A percentile compares a stretch with the other conserved stretches of the same genome.
phyloP scores from a whole-genome alignment of 345 rosid species.

The Geranium brycei region DNA sequence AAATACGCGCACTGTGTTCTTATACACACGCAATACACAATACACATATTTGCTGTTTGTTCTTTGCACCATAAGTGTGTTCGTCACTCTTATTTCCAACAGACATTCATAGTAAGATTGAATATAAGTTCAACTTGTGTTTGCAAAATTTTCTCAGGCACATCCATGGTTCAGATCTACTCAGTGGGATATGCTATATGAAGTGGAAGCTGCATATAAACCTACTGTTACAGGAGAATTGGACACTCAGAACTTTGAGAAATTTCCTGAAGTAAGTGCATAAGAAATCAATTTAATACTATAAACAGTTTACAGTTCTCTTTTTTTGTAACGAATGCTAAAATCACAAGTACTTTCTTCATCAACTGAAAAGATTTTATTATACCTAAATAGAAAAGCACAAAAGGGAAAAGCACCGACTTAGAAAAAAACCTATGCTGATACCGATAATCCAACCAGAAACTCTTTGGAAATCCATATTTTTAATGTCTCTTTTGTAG shows the following conservation, averaged over 20 bases:
- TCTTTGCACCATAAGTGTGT: too few species aligned
- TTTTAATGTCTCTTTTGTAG: neutral
- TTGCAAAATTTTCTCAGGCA: constrained; percentile 30
- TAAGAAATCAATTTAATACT: constrained; percentile 1
- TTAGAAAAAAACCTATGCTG: too few species aligned
- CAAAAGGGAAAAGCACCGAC: too few species aligned
- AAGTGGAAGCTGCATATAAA: constrained; percentile 71
- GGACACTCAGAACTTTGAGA: constrained; percentile 96
- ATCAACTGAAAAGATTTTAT: too few species aligned
- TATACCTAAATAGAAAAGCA: too few species aligned
- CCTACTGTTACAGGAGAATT: constrained; percentile 79
- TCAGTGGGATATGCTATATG: constrained; percentile 80
- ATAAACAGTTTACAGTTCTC: neutral
- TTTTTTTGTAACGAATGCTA: neutral
- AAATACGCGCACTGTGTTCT: neutral
- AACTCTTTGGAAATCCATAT: neutral
- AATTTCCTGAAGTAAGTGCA: constrained; percentile 84
- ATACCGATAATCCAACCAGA: too few species aligned
- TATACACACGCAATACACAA: neutral
- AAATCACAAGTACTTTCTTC: neutral
- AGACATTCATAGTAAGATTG: too few species aligned
- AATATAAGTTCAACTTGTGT: constrained; percentile 5
- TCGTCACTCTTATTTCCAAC: too few species aligned
- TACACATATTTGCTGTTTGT: neutral
- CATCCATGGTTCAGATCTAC: constrained; percentile 73